phyloP scores from a whole-genome alignment of 768 basidiomycete genomes.

The Pulveroboletus sp. region DNA sequence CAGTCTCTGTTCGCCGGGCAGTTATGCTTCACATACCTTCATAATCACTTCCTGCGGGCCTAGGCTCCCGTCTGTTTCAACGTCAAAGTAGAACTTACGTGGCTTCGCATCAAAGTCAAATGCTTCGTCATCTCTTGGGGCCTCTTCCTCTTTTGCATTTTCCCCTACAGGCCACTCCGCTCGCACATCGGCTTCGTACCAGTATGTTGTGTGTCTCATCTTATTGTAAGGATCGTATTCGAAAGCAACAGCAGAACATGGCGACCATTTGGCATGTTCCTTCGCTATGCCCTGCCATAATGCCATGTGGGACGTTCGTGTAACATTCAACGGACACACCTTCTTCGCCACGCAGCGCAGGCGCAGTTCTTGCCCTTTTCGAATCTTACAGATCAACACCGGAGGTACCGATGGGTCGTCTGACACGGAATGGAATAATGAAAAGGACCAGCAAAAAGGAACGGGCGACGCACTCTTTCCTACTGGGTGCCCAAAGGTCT shows the following conservation, averaged over 20 bases:
- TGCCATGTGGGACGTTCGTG: neutral
- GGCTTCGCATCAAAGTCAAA: conserved; percentile 91
- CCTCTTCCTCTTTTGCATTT: conserved; percentile 82
- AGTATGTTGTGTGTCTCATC: conserved; percentile 90
- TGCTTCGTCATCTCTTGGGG: conserved; percentile 69
- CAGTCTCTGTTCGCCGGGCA: neutral
- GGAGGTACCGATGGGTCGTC: conserved; percentile 61
- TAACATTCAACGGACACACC: conserved; percentile 40
- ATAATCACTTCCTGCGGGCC: conserved; percentile 85
- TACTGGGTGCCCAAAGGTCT: conserved; percentile 76
- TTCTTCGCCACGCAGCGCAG: conserved; percentile 88
- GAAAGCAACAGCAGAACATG: conserved; percentile 89
- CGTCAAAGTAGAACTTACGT: conserved; percentile 87
- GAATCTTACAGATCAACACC: conserved; percentile 85
- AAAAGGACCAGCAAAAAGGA: neutral
- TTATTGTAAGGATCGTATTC: conserved; percentile 99
- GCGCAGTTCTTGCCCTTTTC: conserved; percentile 89
- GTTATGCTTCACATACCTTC: conserved; percentile 48
- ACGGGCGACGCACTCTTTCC: conserved; percentile 61
- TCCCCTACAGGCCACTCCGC: conserved; percentile 89
- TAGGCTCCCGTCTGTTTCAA: conserved; percentile 90
- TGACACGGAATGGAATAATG: conserved; percentile 23
- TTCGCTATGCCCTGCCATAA: conserved; percentile 85
- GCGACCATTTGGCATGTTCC: conserved; percentile 99
- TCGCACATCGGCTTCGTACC: conserved; percentile 80